Percentiles rank a stretch among this genome's conserved stretches.
These are phyloP conservation scores for Zoysia japonica DNA, from an alignment of 176 grass and related monocot genomes.

Conservation along the genomic window DNA sequence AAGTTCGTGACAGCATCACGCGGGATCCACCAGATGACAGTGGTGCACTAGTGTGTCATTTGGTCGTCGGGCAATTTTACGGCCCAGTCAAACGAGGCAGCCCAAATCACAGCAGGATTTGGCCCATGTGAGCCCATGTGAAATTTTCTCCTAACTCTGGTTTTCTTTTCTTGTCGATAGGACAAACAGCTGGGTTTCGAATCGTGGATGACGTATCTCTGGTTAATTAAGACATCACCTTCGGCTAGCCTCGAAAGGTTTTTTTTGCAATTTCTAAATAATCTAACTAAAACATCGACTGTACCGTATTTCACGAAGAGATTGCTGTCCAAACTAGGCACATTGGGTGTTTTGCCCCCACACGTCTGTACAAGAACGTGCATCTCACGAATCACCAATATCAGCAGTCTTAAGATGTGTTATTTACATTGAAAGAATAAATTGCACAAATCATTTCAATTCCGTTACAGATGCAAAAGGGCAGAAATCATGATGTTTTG, in stretches of 20 bases:
- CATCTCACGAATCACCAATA: background rate
- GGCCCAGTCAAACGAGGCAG: no score
- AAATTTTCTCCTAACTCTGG: no score
- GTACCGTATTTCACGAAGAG: background rate
- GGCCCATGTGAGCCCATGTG: no score
- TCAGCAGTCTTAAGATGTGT: background rate
- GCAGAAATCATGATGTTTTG: conserved; percentile 24
- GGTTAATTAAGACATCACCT: background rate
- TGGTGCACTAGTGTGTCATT: no score
- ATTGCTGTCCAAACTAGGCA: background rate
- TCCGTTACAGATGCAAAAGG: conserved; percentile 27
- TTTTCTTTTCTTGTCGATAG: no score
- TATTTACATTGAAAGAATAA: conserved; percentile 52
- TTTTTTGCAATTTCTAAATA: background rate
- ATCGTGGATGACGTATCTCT: background rate
- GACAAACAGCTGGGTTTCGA: background rate
- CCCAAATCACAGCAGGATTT: no score
- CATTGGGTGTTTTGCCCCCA: background rate
- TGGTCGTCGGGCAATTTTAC: no score
- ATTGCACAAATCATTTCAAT: conserved; percentile 35
- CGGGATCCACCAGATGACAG: no score
- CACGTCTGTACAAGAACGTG: background rate
- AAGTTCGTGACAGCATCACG: no score
- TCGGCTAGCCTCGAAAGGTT: background rate
- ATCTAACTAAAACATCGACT: background rate